phyloP scores from a whole-genome alignment of 1,284 basidiomycete species.

The Malassezia vespertilionis region DNA sequence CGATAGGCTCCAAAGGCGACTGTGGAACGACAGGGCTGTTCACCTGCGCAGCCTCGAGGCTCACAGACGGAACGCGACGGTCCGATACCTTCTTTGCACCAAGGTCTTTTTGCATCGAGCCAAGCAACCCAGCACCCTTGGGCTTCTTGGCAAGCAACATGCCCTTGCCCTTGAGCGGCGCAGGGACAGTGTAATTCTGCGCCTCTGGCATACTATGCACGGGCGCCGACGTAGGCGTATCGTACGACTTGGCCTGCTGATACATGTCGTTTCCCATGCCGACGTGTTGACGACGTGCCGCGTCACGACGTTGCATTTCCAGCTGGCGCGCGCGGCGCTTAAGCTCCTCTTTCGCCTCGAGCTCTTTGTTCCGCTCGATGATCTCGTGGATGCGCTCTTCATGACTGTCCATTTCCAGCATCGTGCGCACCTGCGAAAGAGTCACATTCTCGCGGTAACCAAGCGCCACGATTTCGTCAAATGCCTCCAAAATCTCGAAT shows the following conservation, averaged over 20 bases:
- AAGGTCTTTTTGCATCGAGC: slow-evolving; percentile 59
- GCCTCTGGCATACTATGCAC: slow-evolving; percentile 17
- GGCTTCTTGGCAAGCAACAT: slow-evolving; percentile 98
- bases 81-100: neutral
- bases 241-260: slow-evolving; percentile 24
- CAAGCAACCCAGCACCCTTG: slow-evolving; percentile 71
- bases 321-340: slow-evolving; percentile 95
- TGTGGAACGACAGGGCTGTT: neutral
- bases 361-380: slow-evolving; percentile 96
- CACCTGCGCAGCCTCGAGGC: no score
- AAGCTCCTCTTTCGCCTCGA: slow-evolving; percentile 97
- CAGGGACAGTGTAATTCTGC: slow-evolving; percentile 30
- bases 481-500: slow-evolving; percentile 90
- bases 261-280: slow-evolving; percentile 20
- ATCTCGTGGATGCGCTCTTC: slow-evolving; percentile 99
- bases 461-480: slow-evolving; percentile 89
- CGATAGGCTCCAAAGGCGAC: neutral
- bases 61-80: neutral
- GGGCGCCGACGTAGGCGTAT: slow-evolving; percentile 29
- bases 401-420: slow-evolving; percentile 96
- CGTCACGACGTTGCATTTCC: slow-evolving; percentile 78
- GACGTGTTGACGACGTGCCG: slow-evolving; percentile 32
- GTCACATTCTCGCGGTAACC: slow-evolving; percentile 91
- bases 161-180: slow-evolving; percentile 84
- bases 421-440: slow-evolving; percentile 76